phyloP scores from a whole-genome alignment of 106 monocot genomes.

The Dactylorhiza incarnata region DNA sequence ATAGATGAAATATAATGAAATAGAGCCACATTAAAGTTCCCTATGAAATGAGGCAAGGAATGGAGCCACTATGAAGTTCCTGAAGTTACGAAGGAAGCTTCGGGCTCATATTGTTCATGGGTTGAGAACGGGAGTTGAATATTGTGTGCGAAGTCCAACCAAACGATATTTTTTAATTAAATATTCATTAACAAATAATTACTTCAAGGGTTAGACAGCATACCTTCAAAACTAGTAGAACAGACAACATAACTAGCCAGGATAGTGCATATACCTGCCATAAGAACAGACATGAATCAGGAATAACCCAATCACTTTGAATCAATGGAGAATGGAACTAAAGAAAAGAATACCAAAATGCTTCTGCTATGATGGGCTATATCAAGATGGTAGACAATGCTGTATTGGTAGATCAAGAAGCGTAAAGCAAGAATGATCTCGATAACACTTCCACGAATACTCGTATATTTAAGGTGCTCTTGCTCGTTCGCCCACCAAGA shows the following conservation, averaged over 20 bases:
- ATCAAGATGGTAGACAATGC: conserved; percentile 91
- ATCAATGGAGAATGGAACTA: not conserved
- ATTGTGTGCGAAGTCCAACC: too few species aligned
- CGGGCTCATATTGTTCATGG: too few species aligned
- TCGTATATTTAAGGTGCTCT: conserved; percentile 58
- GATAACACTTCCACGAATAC: conserved; percentile 42
- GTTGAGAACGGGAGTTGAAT: too few species aligned
- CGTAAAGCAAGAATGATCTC: conserved; percentile 81
- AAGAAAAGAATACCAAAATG: conserved; percentile 43
- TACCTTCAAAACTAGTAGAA: conserved; percentile 80
- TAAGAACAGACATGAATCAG: conserved; percentile 9
- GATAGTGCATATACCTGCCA: conserved; percentile 82
- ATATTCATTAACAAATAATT: not conserved
- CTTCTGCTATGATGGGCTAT: conserved; percentile 72
- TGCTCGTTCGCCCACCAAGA: conserved; percentile 94
- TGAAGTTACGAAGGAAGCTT: too few species aligned
- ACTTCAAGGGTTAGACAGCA: not conserved
- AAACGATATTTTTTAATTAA: too few species aligned
- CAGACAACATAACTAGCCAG: conserved; percentile 85
- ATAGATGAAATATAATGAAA: too few species aligned
- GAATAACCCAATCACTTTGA: not conserved
- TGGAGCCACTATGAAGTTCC: too few species aligned
- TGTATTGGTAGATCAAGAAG: conserved; percentile 84
- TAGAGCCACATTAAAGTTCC: too few species aligned
- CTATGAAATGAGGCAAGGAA: too few species aligned